phyloP scores from a whole-genome alignment of 192 early-diverging fungal species.

The Gaertneriomyces sp. region DNA sequence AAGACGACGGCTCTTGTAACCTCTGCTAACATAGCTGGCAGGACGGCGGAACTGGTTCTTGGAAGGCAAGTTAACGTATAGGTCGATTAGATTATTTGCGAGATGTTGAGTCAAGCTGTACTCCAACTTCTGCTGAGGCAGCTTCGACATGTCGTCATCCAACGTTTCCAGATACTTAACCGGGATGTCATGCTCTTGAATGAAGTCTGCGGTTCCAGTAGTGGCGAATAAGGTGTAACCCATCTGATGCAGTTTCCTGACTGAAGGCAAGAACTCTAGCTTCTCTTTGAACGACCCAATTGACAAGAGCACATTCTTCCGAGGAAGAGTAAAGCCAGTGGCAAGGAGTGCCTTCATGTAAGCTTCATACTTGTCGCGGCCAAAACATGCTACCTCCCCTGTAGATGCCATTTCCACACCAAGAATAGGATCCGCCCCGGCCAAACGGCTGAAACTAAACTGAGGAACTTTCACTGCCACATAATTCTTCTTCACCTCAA shows the following conservation, averaged over 20 bases:
- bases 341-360: conserved; percentile 94
- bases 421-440: conserved; percentile 94
- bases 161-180: conserved; percentile 88
- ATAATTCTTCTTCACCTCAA: conserved; percentile 71
- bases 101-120: conserved; percentile 93
- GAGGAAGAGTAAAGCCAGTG: conserved; percentile 86
- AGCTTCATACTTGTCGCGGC: conserved; percentile 95
- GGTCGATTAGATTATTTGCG: conserved; percentile 93
- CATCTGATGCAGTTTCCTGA: conserved; percentile 73
- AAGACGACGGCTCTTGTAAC: conserved; percentile 94
- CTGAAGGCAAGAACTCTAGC: conserved; percentile 88
- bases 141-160: conserved; percentile 51
- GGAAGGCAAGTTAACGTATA: conserved; percentile 99
- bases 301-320: conserved; percentile 94
- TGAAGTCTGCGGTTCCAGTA: conserved; percentile 93
- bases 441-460: conserved; percentile 93
- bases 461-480: conserved; percentile 97
- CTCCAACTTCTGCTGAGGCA: conserved; percentile 65
- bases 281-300: conserved; percentile 99
- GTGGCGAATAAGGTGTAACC: conserved; percentile 96
- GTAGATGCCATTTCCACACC: conserved; percentile 99
- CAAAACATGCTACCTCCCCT: conserved; percentile 98
- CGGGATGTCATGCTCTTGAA: conserved; percentile 88
- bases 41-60: conserved; percentile 95
- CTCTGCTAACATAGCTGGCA: conserved; percentile 89